Conservation (phyloP, 2,329 filamentous ascomycete genomes). For the Camptophora hylomeconis region DNA sequence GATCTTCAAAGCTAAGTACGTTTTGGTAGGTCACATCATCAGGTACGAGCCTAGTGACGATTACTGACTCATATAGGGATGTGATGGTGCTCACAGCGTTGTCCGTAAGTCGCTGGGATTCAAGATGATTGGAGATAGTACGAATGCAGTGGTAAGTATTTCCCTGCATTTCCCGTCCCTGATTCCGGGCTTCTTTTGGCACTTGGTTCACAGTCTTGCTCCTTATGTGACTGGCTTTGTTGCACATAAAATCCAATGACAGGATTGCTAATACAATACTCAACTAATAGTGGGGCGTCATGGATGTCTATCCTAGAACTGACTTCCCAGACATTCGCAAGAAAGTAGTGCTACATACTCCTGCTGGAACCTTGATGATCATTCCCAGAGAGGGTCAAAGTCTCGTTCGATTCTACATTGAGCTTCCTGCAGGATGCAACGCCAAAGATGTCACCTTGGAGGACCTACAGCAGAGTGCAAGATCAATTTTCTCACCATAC, state of each 20-base stretch:
- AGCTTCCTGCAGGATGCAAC: slow-evolving; percentile 38
- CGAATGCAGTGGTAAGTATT: slow-evolving; percentile 43
- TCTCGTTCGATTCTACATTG: slow-evolving; percentile 50
- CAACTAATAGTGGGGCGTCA: slow-evolving; percentile 42
- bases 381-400: slow-evolving; percentile 43
- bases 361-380: slow-evolving; percentile 34
- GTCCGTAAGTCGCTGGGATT: slow-evolving; percentile 28
- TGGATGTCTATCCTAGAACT: slow-evolving; percentile 38
- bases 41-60: slow-evolving; percentile 1
- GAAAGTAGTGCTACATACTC: slow-evolving; percentile 35
- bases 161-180: too few species aligned
- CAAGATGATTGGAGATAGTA: slow-evolving; percentile 47
- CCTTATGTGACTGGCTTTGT: too few species aligned
- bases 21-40: slow-evolving; percentile 33
- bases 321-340: slow-evolving; percentile 39
- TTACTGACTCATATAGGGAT: slow-evolving; percentile 22
- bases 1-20: slow-evolving; percentile 37
- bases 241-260: too few species aligned
- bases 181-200: too few species aligned
- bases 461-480: slow-evolving; percentile 40
- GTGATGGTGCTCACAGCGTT: slow-evolving; percentile 34
- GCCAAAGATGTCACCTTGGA: slow-evolving; percentile 40
- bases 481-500: slow-evolving; percentile 41
- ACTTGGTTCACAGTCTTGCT: too few species aligned
- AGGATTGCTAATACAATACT: too few species aligned